These are phyloP conservation scores for Sporothrix euskadiensis DNA, from an alignment of 2,329 filamentous ascomycete genomes.

Conservation along the genomic window DNA sequence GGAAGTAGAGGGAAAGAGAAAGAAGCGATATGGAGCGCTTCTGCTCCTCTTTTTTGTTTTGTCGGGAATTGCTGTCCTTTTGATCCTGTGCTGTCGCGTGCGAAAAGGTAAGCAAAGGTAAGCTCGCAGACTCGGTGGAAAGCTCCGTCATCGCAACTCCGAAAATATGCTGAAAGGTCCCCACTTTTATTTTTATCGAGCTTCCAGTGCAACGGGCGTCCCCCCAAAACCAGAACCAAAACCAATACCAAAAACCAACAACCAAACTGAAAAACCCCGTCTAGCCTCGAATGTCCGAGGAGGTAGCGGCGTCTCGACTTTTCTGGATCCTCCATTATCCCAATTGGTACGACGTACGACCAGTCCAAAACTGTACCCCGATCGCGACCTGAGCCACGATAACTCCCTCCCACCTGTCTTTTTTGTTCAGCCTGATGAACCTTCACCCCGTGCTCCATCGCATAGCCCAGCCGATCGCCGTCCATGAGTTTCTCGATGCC, in stretches of 20 bases:
- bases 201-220: not conserved
- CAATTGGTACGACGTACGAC: not conserved
- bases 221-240: not conserved
- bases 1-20: not conserved
- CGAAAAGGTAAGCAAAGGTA: not conserved
- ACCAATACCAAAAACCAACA: not conserved
- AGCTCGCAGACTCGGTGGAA: not conserved
- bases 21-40: not conserved
- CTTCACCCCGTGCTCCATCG: constrained; percentile 43
- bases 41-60: not conserved
- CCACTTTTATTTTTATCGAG: constrained; percentile 19
- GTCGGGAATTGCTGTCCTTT: not conserved
- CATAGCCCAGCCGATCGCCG: constrained; percentile 43
- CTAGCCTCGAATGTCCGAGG: not conserved
- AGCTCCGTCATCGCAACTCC: constrained; percentile 15
- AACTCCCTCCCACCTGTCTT: not conserved
- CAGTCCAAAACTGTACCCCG: not conserved
- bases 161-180: constrained; percentile 10
- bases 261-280: not conserved
- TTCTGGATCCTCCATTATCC: not conserved
- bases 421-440: not conserved
- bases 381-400: not conserved
- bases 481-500: constrained; percentile 50
- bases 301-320: not conserved
- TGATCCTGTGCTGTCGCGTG: constrained; percentile 8